Conservation (phyloP, 371 early-diverging fungal species). For the Lichtheimia hyalospora region DNA sequence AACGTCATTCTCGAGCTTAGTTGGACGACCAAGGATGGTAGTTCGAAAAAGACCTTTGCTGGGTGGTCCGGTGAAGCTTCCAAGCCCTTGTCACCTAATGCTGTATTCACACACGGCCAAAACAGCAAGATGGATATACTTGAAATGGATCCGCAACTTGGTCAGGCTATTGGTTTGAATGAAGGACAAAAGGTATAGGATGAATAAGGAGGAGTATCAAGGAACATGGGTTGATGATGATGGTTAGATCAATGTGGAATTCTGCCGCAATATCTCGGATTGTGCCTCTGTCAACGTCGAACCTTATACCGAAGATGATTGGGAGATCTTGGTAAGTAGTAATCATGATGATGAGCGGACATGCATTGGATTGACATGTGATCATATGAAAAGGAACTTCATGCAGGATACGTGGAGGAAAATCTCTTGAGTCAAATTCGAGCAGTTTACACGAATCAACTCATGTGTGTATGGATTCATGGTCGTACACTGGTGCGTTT, state of each 20-base stretch:
- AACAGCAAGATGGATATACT: slow-evolving; percentile 56
- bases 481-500: slow-evolving; percentile 60
- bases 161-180: slow-evolving; percentile 59
- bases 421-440: slow-evolving; percentile 76
- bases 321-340: slow-evolving; percentile 77
- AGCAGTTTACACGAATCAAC: slow-evolving; percentile 65
- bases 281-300: slow-evolving; percentile 75
- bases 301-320: slow-evolving; percentile 80
- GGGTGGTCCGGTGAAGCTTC: slow-evolving; percentile 75
- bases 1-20: slow-evolving; percentile 64
- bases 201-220: slow-evolving; percentile 1
- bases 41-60: slow-evolving; percentile 46
- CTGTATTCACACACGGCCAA: slow-evolving; percentile 40
- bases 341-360: neutral
- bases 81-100: slow-evolving; percentile 33
- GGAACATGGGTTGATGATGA: neutral
- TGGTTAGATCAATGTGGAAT: slow-evolving; percentile 61
- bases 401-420: slow-evolving; percentile 81
- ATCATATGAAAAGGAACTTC: slow-evolving; percentile 58
- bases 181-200: slow-evolving; percentile 69
- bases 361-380: neutral
- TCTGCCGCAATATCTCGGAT: slow-evolving; percentile 57
- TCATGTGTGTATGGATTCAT: slow-evolving; percentile 76
- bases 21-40: slow-evolving; percentile 41
- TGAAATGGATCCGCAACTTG: slow-evolving; percentile 75